A percentile compares a stretch with the other conserved stretches of the same genome.
phyloP scores from a whole-genome alignment of 352 stramenopile genomes.

The Aphanomyces cochlioides region DNA sequence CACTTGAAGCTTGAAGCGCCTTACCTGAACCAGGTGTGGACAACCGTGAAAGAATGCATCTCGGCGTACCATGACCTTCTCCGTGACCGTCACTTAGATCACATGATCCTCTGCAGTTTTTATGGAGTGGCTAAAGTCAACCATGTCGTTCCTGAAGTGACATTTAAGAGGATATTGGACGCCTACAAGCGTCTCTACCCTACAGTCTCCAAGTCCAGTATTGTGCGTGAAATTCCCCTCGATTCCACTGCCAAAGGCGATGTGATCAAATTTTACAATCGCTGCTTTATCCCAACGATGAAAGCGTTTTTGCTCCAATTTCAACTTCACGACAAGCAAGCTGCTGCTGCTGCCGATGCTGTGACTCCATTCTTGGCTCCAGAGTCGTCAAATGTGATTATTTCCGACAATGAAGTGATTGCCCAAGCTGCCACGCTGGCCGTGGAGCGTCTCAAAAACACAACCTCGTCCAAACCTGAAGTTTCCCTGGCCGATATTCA shows the following conservation, averaged over 20 bases:
- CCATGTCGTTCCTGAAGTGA: constrained; percentile 53
- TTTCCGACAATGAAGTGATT: constrained; percentile 77
- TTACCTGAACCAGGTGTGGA: constrained; percentile 84
- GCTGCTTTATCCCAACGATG: constrained; percentile 76
- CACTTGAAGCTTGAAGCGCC: constrained; percentile 65
- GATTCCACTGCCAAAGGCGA: constrained; percentile 56
- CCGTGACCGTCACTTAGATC: constrained; percentile 71
- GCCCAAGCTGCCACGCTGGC: constrained; percentile 63
- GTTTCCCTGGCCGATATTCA: constrained; percentile 68
- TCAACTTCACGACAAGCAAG: constrained; percentile 75
- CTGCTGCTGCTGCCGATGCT: constrained; percentile 64
- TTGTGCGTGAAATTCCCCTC: constrained; percentile 72
- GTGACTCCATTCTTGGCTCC: constrained; percentile 38
- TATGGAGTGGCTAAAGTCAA: constrained; percentile 86
- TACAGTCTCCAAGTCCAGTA: constrained; percentile 39
- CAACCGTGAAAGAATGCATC: constrained; percentile 77
- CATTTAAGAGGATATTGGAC: constrained; percentile 75
- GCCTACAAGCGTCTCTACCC: constrained; percentile 55
- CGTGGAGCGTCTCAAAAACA: constrained; percentile 41
- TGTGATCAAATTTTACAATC: constrained; percentile 89
- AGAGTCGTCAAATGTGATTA: constrained; percentile 41
- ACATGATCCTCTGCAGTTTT: constrained; percentile 78
- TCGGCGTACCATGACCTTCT: constrained; percentile 38
- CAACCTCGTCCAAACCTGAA: constrained; percentile 44
- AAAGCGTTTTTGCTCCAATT: constrained; percentile 86